Evolutionary conservation across 2,329 filamentous ascomycete species (phyloP), one percentile per base, ranked within the genome.

Genomic region (Mycosphaerella sp.): DNA sequence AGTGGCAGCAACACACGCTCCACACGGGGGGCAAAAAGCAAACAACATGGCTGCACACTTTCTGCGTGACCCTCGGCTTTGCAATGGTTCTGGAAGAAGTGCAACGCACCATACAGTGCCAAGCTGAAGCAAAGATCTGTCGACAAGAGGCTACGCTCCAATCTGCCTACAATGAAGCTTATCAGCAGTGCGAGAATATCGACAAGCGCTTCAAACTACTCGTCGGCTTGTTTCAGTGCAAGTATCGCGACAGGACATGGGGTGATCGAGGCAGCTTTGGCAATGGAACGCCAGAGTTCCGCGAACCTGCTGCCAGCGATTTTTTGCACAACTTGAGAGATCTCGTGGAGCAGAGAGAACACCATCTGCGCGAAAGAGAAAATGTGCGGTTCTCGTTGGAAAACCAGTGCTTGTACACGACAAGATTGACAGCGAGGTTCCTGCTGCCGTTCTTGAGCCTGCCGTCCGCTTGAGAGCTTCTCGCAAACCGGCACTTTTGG

Each of bases 1-100:
- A 74, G 55, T 73, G 73, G 57, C 67, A 76, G 12, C 74, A 78
- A 57, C 70, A 75, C 29, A 73, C 75, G 21, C 71, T 77, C 48
- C 73, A 74, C 56, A 70, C 68, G 6, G 70, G 65, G 5, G 55
- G 56, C 41, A 72, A 71, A 39, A 74, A 74, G 49, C 71, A 71
- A 52, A 66, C 69, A 40, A 73, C 73, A 29, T 77, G 75, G 75
- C 66, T 76, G 5, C 67, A 70, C 0, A 70, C 74, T 1, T 77
- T 78, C 56, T 69, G 74, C 48, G 69, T 72, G 26, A 71, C 76
- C 40, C 66, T 77, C 1, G 74, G 74, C 36, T 70, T 78, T 51
- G 74, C 70, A 26, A 76, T 77, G 71, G 73, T 73, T 2, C 67
- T 74, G 14, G 76, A 78, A 57, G 73, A 76, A 53, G 69, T 73